Evolutionary conservation across 1,139 yeast species (phyloP).

Genomic region (Zhuliangozyma blackwelliae): DNA sequence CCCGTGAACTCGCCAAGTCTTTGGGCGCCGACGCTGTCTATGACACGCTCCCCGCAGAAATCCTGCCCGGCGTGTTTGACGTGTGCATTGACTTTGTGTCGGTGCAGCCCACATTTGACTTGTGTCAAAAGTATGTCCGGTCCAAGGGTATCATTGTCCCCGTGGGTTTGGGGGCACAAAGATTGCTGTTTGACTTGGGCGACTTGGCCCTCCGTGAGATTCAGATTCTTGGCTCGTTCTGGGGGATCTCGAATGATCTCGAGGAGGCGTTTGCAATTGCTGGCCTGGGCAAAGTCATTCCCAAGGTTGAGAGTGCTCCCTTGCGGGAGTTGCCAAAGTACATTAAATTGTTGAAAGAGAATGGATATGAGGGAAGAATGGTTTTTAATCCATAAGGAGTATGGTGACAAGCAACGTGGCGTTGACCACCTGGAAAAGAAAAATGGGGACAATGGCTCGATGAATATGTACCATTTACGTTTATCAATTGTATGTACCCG

Average conservation of each 20-base stretch:
- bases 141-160: constrained; percentile 33
- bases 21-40: constrained; percentile 38
- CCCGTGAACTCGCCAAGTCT: constrained; percentile 20
- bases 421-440: too few species aligned
- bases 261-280: constrained; percentile 38
- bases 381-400: constrained; percentile 30
- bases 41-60: constrained; percentile 13
- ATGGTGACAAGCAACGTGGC: too few species aligned
- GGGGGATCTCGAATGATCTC: constrained; percentile 41
- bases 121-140: constrained; percentile 26
- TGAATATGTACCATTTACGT: too few species aligned
- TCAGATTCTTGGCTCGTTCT: constrained; percentile 33
- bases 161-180: constrained; percentile 35
- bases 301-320: constrained; percentile 26
- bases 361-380: constrained; percentile 36
- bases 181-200: constrained; percentile 23
- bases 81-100: constrained; percentile 40
- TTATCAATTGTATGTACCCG: too few species aligned
- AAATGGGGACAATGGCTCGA: too few species aligned
- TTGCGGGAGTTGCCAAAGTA: constrained; percentile 33
- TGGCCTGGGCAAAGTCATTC: constrained; percentile 30
- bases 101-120: constrained; percentile 29
- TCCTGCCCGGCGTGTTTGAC: constrained; percentile 24
- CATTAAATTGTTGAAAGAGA: constrained; percentile 28
- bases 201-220: constrained; percentile 37